A percentile compares a stretch with the other conserved stretches of the same genome.
Evolutionary conservation across 495 filamentous ascomycete species (phyloP).

Genomic region (Evansstolkia leycettana): DNA sequence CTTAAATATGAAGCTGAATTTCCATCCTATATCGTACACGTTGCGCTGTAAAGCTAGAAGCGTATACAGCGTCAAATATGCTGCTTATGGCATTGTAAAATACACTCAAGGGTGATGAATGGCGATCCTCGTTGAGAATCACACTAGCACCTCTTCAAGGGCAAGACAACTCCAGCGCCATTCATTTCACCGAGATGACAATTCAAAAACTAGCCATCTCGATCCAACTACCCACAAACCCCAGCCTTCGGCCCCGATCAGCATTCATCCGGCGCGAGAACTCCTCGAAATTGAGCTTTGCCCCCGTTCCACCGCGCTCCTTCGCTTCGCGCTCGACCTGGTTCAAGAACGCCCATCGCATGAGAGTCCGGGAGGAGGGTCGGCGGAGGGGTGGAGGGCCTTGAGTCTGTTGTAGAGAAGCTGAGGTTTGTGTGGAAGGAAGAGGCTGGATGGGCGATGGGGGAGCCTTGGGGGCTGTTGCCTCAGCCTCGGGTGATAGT

Average conservation of each 20-base stretch:
- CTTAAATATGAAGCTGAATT: too few relatives aligned
- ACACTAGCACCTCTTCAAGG: too few relatives aligned
- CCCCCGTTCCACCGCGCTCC: conserved; percentile 61
- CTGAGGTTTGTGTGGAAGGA: conserved; percentile 6
- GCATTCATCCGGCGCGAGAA: conserved; percentile 60
- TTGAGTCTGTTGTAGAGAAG: conserved; percentile 1
- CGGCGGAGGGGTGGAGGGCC: conserved; percentile 6
- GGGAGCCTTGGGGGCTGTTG: conserved; percentile 24
- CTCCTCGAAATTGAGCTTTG: conserved; percentile 56
- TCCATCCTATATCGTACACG: too few relatives aligned
- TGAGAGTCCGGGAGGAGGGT: conserved; percentile 33
- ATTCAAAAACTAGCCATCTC: conserved; percentile 56
- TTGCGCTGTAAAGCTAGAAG: too few relatives aligned
- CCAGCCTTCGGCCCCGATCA: conserved; percentile 48
- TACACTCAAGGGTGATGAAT: too few relatives aligned
- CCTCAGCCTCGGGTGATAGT: conserved; percentile 26
- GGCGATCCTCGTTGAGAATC: too few relatives aligned
- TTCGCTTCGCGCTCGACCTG: conserved; percentile 51
- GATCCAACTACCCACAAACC: conserved; percentile 76
- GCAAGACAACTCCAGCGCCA: too few relatives aligned
- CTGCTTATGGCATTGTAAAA: too few relatives aligned
- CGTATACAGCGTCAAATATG: too few relatives aligned
- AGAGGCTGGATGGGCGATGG: conserved; percentile 25
- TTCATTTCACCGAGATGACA: too few relatives aligned
- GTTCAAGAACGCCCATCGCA: conserved; percentile 41